Base-by-base conservation (phyloP, 768 basidiomycete genomes). In the Panaeolus papilionaceus region DNA sequence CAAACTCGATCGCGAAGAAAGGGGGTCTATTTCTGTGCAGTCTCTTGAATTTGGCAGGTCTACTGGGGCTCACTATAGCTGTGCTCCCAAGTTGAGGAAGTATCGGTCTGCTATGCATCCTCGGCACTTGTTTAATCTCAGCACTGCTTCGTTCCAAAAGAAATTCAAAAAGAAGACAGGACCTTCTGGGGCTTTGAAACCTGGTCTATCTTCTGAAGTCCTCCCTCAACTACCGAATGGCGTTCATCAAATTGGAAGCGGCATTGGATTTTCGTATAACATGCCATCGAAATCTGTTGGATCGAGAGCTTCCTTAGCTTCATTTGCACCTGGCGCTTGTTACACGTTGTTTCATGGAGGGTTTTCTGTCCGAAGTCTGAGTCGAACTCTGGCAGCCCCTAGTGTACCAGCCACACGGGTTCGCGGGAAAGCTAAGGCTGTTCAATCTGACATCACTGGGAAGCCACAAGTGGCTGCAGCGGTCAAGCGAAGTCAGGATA, bases 241-340 rank as follows among this genome's bases (percentile, higher is more conserved):
- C 2, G 66, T 85, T 20, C 80, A 82, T 73, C 81, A 84, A 47
- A 82, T 84, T 45, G 85, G 85, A 23, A 81, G 79, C 38, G 85
- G 88, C 26, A 88, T 87, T 62, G 86, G 85, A 6, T 88, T 83
- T 71, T 84, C 77, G 33, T 84, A 83, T 72, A 79, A 71, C 38
- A 64, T 79, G 5, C 80, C 80, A 33, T 75, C 79, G 39, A 71
- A 70, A 20, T 64, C 44, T 4, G 68, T 72, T 4, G 33, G 26
- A 4, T 74, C 73, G 16, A 73, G 74, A 58, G 64, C 70, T 16
- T 75, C 75, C 28, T 42, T 76, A 10, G 61, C 66, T 42, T 74
- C 75, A 18, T 71, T 73, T 47, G 64, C 70, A 28, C 71, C 75
- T 7, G 66, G 73, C 1, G 66, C 66, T 44, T 74, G 75, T 62